A percentile compares a stretch with the other conserved stretches of the same genome.
phyloP scores from a whole-genome alignment of 192 early-diverging fungal genomes.

The Linnemannia zychae region DNA sequence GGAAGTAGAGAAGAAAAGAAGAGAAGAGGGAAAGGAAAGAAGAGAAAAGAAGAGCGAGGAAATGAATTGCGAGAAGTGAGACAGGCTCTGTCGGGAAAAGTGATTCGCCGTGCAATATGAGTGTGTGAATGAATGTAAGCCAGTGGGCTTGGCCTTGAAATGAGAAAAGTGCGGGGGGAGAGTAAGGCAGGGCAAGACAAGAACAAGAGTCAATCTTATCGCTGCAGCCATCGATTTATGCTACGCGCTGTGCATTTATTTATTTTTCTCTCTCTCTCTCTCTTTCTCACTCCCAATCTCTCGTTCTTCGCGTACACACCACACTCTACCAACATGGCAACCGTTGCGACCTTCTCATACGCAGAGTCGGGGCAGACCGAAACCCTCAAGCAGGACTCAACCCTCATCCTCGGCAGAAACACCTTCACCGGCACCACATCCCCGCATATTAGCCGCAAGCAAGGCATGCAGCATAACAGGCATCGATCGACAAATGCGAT shows the following conservation, averaged over 20 bases:
- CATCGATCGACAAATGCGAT: not conserved
- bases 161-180: not conserved
- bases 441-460: slow-evolving; percentile 38
- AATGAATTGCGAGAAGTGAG: not conserved
- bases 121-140: no score
- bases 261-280: no score
- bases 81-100: not conserved
- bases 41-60: not conserved
- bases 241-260: no score
- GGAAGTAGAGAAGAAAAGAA: not conserved
- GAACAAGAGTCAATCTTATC: not conserved
- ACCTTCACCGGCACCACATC: slow-evolving; percentile 17
- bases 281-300: no score
- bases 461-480: slow-evolving; percentile 1
- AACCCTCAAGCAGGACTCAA: not conserved
- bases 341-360: not conserved
- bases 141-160: not conserved
- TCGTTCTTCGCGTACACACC: no score
- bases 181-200: not conserved
- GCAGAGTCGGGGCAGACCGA: slow-evolving; percentile 17
- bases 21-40: not conserved
- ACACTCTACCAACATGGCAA: not conserved
- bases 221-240: no score
- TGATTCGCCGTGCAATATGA: slow-evolving; percentile 22
- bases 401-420: slow-evolving; percentile 28